Conservation (phyloP, 345 rosid species). For the Gossypium turneri region DNA sequence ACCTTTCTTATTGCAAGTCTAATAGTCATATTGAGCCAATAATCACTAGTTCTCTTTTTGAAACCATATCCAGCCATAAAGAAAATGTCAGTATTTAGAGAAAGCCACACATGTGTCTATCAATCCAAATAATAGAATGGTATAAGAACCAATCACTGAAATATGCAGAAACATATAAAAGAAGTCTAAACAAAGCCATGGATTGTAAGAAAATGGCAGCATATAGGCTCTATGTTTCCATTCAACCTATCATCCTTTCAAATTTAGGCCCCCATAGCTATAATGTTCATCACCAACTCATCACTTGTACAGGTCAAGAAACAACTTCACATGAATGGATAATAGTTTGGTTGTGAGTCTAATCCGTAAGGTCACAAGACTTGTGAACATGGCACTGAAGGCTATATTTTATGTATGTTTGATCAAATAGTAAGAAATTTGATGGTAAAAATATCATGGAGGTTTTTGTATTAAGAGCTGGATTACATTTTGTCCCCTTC, state of each 20-base stretch:
- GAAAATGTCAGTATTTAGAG: not conserved
- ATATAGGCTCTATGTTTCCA: not conserved
- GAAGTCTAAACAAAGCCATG: not conserved
- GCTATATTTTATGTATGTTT: not conserved
- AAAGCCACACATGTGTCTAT: not conserved
- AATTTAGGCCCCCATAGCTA: not conserved
- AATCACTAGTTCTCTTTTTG: not conserved
- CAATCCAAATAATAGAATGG: not conserved
- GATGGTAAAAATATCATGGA: not conserved
- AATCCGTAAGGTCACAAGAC: not conserved
- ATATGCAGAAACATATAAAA: not conserved
- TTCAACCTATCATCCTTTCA: slow-evolving; percentile 15
- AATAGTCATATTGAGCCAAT: not conserved
- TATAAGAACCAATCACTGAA: not conserved
- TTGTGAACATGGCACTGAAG: not conserved
- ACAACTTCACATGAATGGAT: slow-evolving; percentile 11
- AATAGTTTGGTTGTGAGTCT: not conserved
- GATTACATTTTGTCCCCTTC: no score
- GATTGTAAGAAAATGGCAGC: not conserved
- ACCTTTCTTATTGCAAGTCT: not conserved
- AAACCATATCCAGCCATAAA: not conserved
- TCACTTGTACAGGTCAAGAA: not conserved
- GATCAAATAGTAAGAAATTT: not conserved
- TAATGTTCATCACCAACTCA: slow-evolving; percentile 12
- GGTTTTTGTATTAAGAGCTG: no score